Evolutionary conservation across 306 rosid species (phyloP), one percentile per base, ranked within the genome.

Genomic region (Castanea mollissima): DNA sequence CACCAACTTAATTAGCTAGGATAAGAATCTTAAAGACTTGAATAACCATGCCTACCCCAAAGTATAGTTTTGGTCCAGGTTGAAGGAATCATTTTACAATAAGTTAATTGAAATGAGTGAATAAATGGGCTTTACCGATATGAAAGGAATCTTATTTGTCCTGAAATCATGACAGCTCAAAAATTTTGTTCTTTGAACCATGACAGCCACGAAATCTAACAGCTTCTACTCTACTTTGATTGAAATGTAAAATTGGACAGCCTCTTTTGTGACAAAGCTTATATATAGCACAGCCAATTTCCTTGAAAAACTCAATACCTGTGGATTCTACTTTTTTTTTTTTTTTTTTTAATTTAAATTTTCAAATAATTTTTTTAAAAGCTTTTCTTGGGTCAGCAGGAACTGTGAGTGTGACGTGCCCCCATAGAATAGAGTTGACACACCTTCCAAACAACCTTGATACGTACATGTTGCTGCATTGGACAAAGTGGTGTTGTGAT

Each of bases 11-110:
- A 4, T 3, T 49, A 10, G 16, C 60, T 75, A 51, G 59, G 63
- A 76, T 29, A 78, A 81, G 76, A 86, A 81, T 81, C 85, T 78
- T 41, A 49, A 44, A 64, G 25, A 19, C 35, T 64, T 23, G 72
- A 27, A 35, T 68, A 67, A 57, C 1, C 32, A 14, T 69, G 34
- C 23, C 76, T 34, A 10, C 35, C 38, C 46, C 3, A 8, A 51
- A 49, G 29, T 57, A 19, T 29, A 15, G 3, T 8, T 27, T 10
- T 23, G 65, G 63, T 59, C 60, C 58, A 77, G 57, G 31, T 57
- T 54, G 41, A 60, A 20, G 69, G 32, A 76, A 70, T 80, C 78
- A 27, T 34, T 55, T 19, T 32, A 23, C 6, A 52, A 31, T 32
- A 41, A 77, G 55, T 59, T 55, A 73, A 60, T 77, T 55, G 20